Evolutionary conservation across 257 asterid species (phyloP), one percentile per base, ranked within the genome.

Genomic region (Rehmannia glutinosa): DNA sequence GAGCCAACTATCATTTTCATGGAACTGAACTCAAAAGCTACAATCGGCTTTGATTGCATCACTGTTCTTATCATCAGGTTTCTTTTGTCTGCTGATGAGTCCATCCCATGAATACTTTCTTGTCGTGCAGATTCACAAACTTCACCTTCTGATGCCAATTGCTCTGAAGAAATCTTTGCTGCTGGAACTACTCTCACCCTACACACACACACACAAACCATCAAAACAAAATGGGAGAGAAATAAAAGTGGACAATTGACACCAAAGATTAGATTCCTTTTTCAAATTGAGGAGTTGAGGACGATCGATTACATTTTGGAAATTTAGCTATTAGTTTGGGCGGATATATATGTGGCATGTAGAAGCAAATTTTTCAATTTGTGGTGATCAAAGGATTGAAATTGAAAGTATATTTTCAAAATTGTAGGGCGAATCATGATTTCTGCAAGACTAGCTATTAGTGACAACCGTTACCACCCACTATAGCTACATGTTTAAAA

Each of bases 1-100:
- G 69, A 27, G 27, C 45, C 57, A 63, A 63, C 57, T 11, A 30
- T 43, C 69, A 63, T 45, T 63, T 63, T 63, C 69, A 45, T 27
- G 19, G 69, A 27, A 24, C 27, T 28, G 57, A 63, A 63, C 30
- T 63, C 69, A 45, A 63, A 43, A 2, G 57, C 30, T 28, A 46
- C 17, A 46, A 63, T 7, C 16, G 69, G 69, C 21, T 63, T 43
- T 27, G 69, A 63, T 9, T 63, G 10, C 19, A 43, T 0, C 1
- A 63, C 12, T 63, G 39, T 63, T 16, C 5, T 30, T 8, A 8
- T 28, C 30, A 27, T 6, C 13, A 16, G 5, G 16, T 60, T 60
- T 27, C 30, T 45, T 30, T 9, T 3, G 10, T 5, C n/a, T 43
- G 50, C 25, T 19, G 64, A 35, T n/a, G n/a, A n/a, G 17, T 58